Evolutionary conservation across 2,329 filamentous ascomycete species (phyloP).

Genomic region (Dichotomopilus funicola): DNA sequence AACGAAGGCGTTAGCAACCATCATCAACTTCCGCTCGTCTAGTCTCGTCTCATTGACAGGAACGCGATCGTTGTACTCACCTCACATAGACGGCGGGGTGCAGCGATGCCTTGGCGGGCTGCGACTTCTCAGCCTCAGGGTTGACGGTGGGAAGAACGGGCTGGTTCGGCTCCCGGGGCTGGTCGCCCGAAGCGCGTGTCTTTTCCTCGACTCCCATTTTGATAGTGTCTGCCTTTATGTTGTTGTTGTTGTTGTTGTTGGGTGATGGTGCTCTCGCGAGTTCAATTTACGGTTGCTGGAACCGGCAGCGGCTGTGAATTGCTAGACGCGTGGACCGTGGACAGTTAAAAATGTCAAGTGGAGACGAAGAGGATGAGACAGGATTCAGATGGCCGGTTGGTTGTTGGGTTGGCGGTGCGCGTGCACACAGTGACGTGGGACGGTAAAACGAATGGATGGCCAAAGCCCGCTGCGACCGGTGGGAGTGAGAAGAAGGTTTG

Average conservation of each 20-base stretch:
- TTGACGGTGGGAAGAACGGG: constrained; percentile 75
- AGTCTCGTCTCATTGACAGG: background rate
- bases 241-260: background rate
- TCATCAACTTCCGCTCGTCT: background rate
- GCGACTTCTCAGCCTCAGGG: constrained; percentile 64
- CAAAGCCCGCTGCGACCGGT: constrained; percentile 22
- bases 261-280: background rate
- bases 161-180: constrained; percentile 51
- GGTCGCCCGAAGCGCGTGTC: constrained; percentile 74
- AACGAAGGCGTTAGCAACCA: constrained; percentile 3
- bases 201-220: constrained; percentile 70
- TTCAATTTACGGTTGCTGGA: constrained; percentile 11
- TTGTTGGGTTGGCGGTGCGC: background rate
- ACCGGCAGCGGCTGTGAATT: constrained; percentile 12
- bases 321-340: constrained; percentile 2
- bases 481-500: background rate
- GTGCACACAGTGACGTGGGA: constrained; percentile 8
- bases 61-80: constrained; percentile 37
- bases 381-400: too few species aligned
- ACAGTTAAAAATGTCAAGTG: constrained; percentile 1
- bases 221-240: background rate
- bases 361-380: constrained; percentile 1
- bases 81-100: constrained; percentile 82
- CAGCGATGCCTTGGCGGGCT: constrained; percentile 55
- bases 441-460: constrained; percentile 24